phyloP scores from a whole-genome alignment of 306 rosid genomes.

The Trifolium dubium region DNA sequence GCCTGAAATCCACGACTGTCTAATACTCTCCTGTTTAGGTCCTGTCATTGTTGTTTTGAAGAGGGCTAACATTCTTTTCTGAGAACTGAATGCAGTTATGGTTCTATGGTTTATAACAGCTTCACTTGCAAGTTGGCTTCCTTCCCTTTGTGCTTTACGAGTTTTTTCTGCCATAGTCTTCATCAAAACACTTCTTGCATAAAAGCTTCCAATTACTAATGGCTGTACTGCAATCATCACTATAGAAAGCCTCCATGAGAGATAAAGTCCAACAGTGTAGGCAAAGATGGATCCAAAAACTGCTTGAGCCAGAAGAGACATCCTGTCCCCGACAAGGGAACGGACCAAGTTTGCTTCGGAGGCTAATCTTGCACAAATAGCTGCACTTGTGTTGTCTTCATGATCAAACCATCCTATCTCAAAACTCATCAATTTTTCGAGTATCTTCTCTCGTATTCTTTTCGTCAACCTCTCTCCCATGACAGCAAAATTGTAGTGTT shows the following conservation, averaged over 20 bases:
- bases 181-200: slow-evolving; percentile 82
- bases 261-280: slow-evolving; percentile 66
- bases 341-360: slow-evolving; percentile 84
- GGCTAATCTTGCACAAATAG: slow-evolving; percentile 80
- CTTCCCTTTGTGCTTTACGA: slow-evolving; percentile 77
- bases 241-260: slow-evolving; percentile 83
- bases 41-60: slow-evolving; percentile 65
- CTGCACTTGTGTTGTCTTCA: slow-evolving; percentile 90
- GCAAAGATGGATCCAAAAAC: slow-evolving; percentile 74
- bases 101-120: slow-evolving; percentile 87
- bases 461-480: slow-evolving; percentile 90
- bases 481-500: slow-evolving; percentile 75
- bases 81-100: slow-evolving; percentile 84
- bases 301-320: slow-evolving; percentile 79
- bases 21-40: slow-evolving; percentile 73
- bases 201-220: slow-evolving; percentile 85
- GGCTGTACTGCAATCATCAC: slow-evolving; percentile 95
- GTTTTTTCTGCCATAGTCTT: slow-evolving; percentile 73
- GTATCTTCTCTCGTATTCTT: slow-evolving; percentile 74
- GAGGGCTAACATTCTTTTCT: slow-evolving; percentile 72
- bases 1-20: slow-evolving; percentile 86
- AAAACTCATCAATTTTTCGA: slow-evolving; percentile 70
- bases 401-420: slow-evolving; percentile 91
- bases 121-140: slow-evolving; percentile 91
- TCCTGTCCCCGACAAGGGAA: slow-evolving; percentile 84